Evolutionary conservation across 1,139 yeast species (phyloP).

Genomic region (Scheffersomyces cryptocercus): DNA sequence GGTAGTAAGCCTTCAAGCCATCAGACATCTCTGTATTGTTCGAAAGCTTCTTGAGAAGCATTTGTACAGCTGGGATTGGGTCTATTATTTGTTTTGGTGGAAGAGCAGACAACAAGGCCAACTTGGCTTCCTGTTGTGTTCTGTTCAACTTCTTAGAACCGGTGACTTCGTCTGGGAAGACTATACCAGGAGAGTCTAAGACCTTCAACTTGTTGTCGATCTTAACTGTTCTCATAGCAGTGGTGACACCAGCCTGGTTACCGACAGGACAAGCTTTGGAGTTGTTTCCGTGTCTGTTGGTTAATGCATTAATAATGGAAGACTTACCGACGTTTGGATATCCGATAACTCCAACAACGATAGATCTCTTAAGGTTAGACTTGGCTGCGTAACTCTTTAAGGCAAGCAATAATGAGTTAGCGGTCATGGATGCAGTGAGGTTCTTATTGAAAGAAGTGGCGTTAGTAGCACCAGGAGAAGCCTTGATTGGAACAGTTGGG

Average conservation of each 20-base stretch:
- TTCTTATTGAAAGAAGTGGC: constrained; percentile 75
- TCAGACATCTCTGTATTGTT: constrained; percentile 74
- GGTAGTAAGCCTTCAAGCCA: constrained; percentile 69
- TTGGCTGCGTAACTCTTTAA: constrained; percentile 84
- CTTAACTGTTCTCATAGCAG: constrained; percentile 87
- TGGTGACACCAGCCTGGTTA: constrained; percentile 96
- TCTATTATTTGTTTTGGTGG: constrained; percentile 87
- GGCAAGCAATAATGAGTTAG: constrained; percentile 73
- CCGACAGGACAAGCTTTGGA: constrained; percentile 92
- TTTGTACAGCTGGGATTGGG: constrained; percentile 79
- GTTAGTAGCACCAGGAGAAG: constrained; percentile 55
- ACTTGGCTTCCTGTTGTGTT: constrained; percentile 78
- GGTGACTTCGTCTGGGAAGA: constrained; percentile 74
- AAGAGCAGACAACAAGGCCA: constrained; percentile 83
- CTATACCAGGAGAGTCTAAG: constrained; percentile 96
- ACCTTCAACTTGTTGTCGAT: constrained; percentile 86
- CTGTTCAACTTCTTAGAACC: constrained; percentile 48
- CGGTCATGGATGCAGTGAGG: constrained; percentile 70
- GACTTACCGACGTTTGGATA: constrained; percentile 95
- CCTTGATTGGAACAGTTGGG: constrained; percentile 89
- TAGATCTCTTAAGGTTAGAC: constrained; percentile 85
- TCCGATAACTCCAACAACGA: constrained; percentile 94
- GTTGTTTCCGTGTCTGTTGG: constrained; percentile 72
- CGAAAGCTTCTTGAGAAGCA: constrained; percentile 73
- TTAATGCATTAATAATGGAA: constrained; percentile 86